Conservation (phyloP, 257 asterid genomes). For the Orobanche coerulescens region DNA sequence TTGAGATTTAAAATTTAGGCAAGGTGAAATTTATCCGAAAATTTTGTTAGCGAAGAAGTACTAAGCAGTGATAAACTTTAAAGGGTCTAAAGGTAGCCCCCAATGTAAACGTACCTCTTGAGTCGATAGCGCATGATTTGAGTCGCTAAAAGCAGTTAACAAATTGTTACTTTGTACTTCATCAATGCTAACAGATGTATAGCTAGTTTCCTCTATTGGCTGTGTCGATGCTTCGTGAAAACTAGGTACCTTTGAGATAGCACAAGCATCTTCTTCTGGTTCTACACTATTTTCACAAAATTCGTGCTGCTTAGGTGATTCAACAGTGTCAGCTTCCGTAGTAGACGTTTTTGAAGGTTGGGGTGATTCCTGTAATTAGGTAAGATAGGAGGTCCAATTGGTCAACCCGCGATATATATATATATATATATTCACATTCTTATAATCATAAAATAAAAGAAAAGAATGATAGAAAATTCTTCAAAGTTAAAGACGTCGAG, state of each 20-base stretch:
- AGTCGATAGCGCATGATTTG: no score
- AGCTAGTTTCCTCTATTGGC: conserved; percentile 11
- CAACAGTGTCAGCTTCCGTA: conserved; percentile 10
- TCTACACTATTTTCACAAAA: conserved; percentile 15
- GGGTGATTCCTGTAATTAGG: conserved; percentile 30
- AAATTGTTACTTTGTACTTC: background rate
- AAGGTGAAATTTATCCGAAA: no score
- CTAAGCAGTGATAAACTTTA: no score
- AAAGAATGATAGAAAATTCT: no score
- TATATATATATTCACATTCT: no score
- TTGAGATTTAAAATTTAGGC: no score
- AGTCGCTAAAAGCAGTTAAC: background rate
- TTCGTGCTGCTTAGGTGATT: background rate
- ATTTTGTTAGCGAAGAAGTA: no score
- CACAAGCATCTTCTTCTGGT: conserved; percentile 2
- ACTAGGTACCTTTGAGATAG: background rate
- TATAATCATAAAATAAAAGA: no score
- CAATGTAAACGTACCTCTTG: no score
- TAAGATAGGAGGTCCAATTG: no score
- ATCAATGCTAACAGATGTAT: conserved; percentile 2
- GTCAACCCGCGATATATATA: background rate
- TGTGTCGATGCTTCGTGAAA: conserved; percentile 13
- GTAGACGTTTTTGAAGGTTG: conserved; percentile 16
- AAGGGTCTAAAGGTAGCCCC: no score
- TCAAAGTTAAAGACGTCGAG: no score